Evolutionary conservation across 208 protist genomes (phyloP), one percentile per base, ranked within the genome.

Genomic region (Phytomonas francai): DNA sequence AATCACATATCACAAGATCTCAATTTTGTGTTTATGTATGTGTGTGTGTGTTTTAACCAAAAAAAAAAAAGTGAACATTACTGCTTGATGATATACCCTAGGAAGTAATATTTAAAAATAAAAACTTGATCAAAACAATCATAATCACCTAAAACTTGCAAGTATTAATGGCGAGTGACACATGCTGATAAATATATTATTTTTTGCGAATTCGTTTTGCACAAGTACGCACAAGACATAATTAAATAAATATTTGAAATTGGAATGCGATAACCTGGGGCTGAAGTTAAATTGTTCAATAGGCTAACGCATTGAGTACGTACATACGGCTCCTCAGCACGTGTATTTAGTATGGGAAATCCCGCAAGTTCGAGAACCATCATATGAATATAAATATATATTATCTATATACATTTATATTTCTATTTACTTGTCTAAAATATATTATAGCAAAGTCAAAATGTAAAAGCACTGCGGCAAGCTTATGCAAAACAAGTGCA

Each of bases 351-450:
- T 49, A 49, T 3, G 12, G 39, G 12, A 19, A 11, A 3, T 19
- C 4, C 14, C 1, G 14, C 12, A 49, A 49, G 39, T 19, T 49
- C 39, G 58, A 22, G 7, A 62, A 39, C 3, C 34, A 22, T 33
- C 6, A 62, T 22, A 6, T 62, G 16, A 42, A 62, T 62, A 62
- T n/a, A 1, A 9, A 3, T 62, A 22, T 62, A 22, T 62, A 62
- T 22, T 62, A 59, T 59, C 8, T 59, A 59, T 59, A 59, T 59
- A 59, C 8, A 59, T 59, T 11, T 59, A 59, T 62, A 62, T 62
- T 19, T 62, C 4, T 42, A 22, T 19, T 12, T 60, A 60, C 9
- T 12, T 34, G 57, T 60, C 29, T 60, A 34, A 60, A 60, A 19
- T 19, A 19, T 49, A 49, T 1, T 49, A 22, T 49, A 49, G 14